phyloP scores from a whole-genome alignment of 345 rosid genomes.

The Viola odorata region DNA sequence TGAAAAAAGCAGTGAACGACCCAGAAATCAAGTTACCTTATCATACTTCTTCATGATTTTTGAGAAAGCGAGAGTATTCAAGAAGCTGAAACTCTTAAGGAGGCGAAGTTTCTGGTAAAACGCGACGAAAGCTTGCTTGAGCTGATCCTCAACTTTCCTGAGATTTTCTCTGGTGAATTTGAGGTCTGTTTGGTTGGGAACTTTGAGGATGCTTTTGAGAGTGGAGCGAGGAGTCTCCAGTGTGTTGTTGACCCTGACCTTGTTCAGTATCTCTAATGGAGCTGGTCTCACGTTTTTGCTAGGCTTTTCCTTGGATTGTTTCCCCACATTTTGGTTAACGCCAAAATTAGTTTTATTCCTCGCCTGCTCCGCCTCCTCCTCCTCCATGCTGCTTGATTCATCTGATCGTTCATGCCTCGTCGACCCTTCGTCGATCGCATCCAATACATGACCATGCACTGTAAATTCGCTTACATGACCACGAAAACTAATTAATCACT shows the following conservation, averaged over 20 bases:
- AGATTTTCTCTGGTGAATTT: conserved; percentile 54
- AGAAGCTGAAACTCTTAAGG: conserved; percentile 62
- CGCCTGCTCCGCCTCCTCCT: background rate
- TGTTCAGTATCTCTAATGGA: background rate
- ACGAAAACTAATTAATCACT: no score
- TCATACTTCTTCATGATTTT: conserved; percentile 77
- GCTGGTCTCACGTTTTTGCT: background rate
- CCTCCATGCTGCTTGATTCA: background rate
- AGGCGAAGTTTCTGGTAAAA: conserved; percentile 71
- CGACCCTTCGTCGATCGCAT: background rate
- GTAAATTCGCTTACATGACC: no score
- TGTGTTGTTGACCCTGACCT: conserved; percentile 39
- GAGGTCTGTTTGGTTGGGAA: conserved; percentile 32
- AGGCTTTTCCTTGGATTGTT: no score
- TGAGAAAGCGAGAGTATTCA: conserved; percentile 55
- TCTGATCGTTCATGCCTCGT: background rate
- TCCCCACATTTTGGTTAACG: no score
- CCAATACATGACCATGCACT: background rate
- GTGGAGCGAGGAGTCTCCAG: conserved; percentile 60
- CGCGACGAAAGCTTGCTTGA: conserved; percentile 49
- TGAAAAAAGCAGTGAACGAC: no score
- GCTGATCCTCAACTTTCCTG: conserved; percentile 45
- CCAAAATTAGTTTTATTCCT: no score
- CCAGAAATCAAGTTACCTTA: conserved; percentile 31
- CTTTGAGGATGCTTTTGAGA: conserved; percentile 43